Evolutionary conservation across 2,329 filamentous ascomycete genomes (phyloP), one percentile per base, ranked within the genome.

Genomic region (Sporothrix protearum): DNA sequence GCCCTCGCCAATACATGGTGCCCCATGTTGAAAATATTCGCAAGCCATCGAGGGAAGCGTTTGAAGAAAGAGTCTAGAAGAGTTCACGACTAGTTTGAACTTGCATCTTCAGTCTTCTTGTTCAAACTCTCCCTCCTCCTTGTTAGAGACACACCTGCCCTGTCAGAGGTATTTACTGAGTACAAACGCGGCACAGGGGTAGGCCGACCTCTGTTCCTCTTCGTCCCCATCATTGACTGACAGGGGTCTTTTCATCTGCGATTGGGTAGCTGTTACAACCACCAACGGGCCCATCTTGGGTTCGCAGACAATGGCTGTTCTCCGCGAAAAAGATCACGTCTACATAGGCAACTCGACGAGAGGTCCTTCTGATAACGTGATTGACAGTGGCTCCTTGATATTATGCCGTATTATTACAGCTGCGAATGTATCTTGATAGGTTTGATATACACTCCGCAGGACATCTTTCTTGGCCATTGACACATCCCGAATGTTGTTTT

Each of bases 241-340:
- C 68, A 69, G 55, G 68, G 68, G 53, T 69, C 53, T 69, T 61
- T 45, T 12, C 53, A 3, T 47, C 53, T 59, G 55, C 53, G 25
- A 69, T 69, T 69, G 68, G 68, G 30, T 49, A 63, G 53, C 36
- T 22, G 39, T 30, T 36, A 33, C 49, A 42, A 45, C 49, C 36
- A 55, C 36, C 51, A 22, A 30, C 8, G 51, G 25, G 16, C 39
- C 16, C 19, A 28, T 64, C 28, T 22, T 55, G 59, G 59, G 36
- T 28, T 42, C 25, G 16, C 22, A 19, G 61, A 19, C 61, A 47
- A 9, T 14, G 22, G 12, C 47, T 45, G 61, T 25, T 61, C 59
- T 64, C 36, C 59, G 42, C 59, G 33, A 61, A 28, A 28, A 28
- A 19, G 25, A 47, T 30, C n/a, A 12, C 61, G 36, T 47, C 22